Base-by-base conservation (phyloP, 768 basidiomycete species). In the Pisolithus microcarpus region DNA sequence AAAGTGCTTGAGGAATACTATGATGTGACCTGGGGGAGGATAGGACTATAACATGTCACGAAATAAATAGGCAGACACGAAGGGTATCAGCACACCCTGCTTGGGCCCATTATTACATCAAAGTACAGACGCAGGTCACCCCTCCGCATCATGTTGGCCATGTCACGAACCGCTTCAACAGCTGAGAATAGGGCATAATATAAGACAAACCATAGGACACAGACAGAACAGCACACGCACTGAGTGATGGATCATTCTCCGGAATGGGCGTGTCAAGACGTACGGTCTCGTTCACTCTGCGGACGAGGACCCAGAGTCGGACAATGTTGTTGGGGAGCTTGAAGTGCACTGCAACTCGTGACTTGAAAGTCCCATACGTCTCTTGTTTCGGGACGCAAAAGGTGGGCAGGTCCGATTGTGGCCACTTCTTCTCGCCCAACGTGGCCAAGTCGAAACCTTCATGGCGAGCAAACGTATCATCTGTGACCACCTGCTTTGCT, bases 1-100 rank as follows among this genome's bases (percentile, higher is more conserved):
- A 60, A 98, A 99, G 70, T 96, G 91, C 72, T 99, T 99, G 61
- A 99, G 75, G 77, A 98, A 99, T 62, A 98, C 75, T 94, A 99
- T 98, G 67, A 97, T 96, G 5, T 89, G 84, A 49, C 89, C 87
- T 15, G 79, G 68, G 42, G 85, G 83, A 48, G 81, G 78, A 37
- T 90, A 85, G 19, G 85, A 84, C 84, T 88, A 56, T 23, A 10
- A 26, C 21, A 52, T 46, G 43, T 21, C 34, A 38, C 46, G 37
- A 59, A 43, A 18, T 21, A 54, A 40, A 39, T n/a, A 31, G 8
- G 47, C 37, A 16, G 23, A 18, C 15, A 31, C 36, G 56, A 10
- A 30, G 19, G 13, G 24, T 45, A 50, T 39, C n/a, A 28, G 50
- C 68, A 52, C 63, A 87, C 89, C 72, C 87, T 91, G 57, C 75